These are phyloP conservation scores for Syzygium grande DNA, from an alignment of 345 rosid genomes.

Conservation along the genomic window DNA sequence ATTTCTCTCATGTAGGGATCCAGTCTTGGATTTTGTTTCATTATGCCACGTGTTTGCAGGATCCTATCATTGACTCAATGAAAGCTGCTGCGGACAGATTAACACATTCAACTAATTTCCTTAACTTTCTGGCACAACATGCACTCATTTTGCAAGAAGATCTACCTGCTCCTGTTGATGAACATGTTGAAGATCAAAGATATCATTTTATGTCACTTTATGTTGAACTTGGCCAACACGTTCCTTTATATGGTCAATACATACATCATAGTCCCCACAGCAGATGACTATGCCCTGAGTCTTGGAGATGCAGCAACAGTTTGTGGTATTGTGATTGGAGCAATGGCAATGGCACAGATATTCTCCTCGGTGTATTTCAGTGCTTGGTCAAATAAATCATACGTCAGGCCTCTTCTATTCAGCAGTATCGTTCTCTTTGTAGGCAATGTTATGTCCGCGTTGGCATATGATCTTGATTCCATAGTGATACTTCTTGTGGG, in stretches of 20 bases:
- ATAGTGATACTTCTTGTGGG: slow-evolving; percentile 85
- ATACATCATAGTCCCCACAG: slow-evolving; percentile 88
- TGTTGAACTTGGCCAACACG: slow-evolving; percentile 78
- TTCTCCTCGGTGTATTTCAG: slow-evolving; percentile 97
- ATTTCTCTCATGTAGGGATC: not conserved
- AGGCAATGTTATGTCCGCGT: slow-evolving; percentile 78
- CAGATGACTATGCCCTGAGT: slow-evolving; percentile 86
- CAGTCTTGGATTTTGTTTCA: not conserved
- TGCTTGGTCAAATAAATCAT: slow-evolving; percentile 96
- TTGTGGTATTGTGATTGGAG: slow-evolving; percentile 94
- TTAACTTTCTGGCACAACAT: slow-evolving; percentile 90
- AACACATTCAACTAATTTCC: slow-evolving; percentile 72
- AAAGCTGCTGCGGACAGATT: slow-evolving; percentile 88
- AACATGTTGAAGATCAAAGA: slow-evolving; percentile 50
- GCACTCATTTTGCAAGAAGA: slow-evolving; percentile 97
- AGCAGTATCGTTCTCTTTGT: slow-evolving; percentile 78
- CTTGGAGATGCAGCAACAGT: slow-evolving; percentile 99
- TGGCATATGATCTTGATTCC: slow-evolving; percentile 88
- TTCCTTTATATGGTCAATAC: slow-evolving; percentile 97
- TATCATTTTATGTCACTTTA: slow-evolving; percentile 87
- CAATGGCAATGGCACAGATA: slow-evolving; percentile 98
- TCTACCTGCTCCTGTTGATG: slow-evolving; percentile 70
- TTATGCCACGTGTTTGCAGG: slow-evolving; percentile 34
- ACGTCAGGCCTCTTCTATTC: slow-evolving; percentile 90
- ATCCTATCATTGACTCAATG: slow-evolving; percentile 73